Evolutionary conservation across 2,329 filamentous ascomycete species (phyloP), one percentile per base, ranked within the genome.

Genomic region (Stachybotrys chlorohalonatus): DNA sequence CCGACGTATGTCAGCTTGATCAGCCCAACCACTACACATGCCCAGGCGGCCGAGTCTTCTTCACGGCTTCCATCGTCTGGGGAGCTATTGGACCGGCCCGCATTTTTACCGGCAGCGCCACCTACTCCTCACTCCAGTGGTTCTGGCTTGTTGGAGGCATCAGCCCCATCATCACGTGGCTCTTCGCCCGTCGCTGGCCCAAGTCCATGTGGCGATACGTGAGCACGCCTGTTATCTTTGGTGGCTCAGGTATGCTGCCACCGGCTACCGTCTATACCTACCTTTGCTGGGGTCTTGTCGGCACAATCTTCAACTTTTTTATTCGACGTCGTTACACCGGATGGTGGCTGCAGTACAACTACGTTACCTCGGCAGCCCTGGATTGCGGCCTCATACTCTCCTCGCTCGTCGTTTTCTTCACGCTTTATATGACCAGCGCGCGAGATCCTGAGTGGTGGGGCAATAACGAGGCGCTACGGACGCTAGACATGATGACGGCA

Each of bases 291-390:
- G 85, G 82, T 5, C 66, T 82, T 31, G 81, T 87, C 7, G 87
- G 87, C 8, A 77, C 80, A 51, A 59, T 85, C 42, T 90, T 90
- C 73, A 88, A 89, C 69, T 85, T 79, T 62, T 82, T 76, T 61
- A 80, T 90, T 65, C 81, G 81, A 65, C 77, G 83, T 55, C 77
- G 80, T 58, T 86, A 79, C 70, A 80, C 77, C 5, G 86, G 84
- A 39, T 90, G 86, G 87, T 90, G 87, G 87, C 74, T 86, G 68
- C 83, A 85, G 67, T 90, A 89, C 73, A 90, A 90, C 73, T 90
- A 90, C 66, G 78, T 89, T 63, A 82, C 85, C 0, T 88, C 85
- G 17, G 86, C 86, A 0, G 87, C 83, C 1, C 72, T 90, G 45
- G 87, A 90, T 66, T 81, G 80, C 51, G 86, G 86, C 6, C 75